A percentile compares a stretch with the other conserved stretches of the same genome.
phyloP scores from a whole-genome alignment of 1,284 basidiomycete genomes.

The Austroboletus niveus region DNA sequence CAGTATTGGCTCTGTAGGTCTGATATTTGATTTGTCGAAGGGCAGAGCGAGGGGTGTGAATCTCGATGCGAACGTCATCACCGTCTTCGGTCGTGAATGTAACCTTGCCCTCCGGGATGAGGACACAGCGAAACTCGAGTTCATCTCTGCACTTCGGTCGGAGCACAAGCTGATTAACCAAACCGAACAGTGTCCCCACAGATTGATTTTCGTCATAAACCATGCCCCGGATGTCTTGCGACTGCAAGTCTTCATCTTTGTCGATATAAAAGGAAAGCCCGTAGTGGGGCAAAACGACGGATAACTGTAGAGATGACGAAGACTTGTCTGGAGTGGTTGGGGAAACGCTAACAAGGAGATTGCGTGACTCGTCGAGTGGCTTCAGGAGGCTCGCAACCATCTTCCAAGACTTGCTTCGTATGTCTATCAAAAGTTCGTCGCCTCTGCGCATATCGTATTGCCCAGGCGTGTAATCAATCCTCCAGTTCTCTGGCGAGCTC shows the following conservation, averaged over 20 bases:
- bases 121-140: conserved; percentile 26
- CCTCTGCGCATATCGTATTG: conserved; percentile 15
- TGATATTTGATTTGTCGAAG: conserved; percentile 27
- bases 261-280: conserved; percentile 35
- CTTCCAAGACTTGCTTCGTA: conserved; percentile 30
- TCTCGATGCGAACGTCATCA: conserved; percentile 27
- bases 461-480: conserved; percentile 2
- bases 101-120: conserved; percentile 41
- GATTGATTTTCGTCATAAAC: conserved; percentile 25
- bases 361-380: conserved; percentile 31
- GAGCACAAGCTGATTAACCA: conserved; percentile 42
- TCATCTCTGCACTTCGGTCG: conserved; percentile 15
- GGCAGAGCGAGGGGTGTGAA: conserved; percentile 15
- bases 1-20: conserved; percentile 39
- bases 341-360: conserved; percentile 24
- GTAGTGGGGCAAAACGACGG: conserved; percentile 41
- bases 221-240: conserved; percentile 20
- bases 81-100: conserved; percentile 11
- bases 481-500: conserved; percentile 15
- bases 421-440: conserved; percentile 23
- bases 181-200: conserved; percentile 23
- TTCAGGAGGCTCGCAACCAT: conserved; percentile 31
- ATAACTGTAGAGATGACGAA: conserved; percentile 11
- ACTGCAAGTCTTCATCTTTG: conserved; percentile 26
- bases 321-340: conserved; percentile 7